Percentiles rank a stretch among this genome's conserved stretches.
Evolutionary conservation across 176 grass and related monocot species (phyloP).

Genomic region (Carex myosuroides): DNA sequence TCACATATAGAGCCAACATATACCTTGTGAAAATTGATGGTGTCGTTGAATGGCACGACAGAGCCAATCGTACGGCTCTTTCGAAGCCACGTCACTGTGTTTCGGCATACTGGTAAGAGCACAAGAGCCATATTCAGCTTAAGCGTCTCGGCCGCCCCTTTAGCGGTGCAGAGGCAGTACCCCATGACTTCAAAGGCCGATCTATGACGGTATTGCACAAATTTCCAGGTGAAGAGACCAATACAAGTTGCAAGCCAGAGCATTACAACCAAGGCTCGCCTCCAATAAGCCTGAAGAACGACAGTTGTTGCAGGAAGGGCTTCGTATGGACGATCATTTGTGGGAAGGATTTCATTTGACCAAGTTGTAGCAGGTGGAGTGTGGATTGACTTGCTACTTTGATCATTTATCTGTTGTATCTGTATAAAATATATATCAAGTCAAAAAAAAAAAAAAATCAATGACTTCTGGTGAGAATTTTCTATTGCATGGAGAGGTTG

Average conservation of each 20-base stretch:
- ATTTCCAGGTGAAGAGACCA: slow-evolving; percentile 63
- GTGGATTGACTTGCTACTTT: background rate
- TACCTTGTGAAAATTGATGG: slow-evolving; percentile 74
- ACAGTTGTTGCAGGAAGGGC: background rate
- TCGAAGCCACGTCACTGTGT: slow-evolving; percentile 55
- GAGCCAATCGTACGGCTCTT: slow-evolving; percentile 32
- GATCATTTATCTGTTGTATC: slow-evolving; percentile 3
- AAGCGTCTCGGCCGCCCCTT: slow-evolving; percentile 53
- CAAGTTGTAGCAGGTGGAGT: background rate
- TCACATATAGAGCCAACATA: background rate
- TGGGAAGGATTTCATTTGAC: background rate
- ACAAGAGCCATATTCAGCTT: slow-evolving; percentile 75
- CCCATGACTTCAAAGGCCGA: slow-evolving; percentile 58
- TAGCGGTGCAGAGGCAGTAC: slow-evolving; percentile 50
- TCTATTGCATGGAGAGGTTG: background rate
- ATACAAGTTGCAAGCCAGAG: slow-evolving; percentile 46
- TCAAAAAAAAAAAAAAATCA: background rate
- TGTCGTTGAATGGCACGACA: slow-evolving; percentile 49
- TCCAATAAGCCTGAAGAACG: slow-evolving; percentile 47
- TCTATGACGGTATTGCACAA: slow-evolving; percentile 45
- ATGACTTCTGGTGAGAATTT: background rate
- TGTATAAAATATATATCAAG: background rate
- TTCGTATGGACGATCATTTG: background rate
- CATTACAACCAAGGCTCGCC: slow-evolving; percentile 31
- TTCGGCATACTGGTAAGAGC: slow-evolving; percentile 51